These are phyloP conservation scores for Cruciata laevipes DNA, from an alignment of 257 asterid species.

Conservation along the genomic window DNA sequence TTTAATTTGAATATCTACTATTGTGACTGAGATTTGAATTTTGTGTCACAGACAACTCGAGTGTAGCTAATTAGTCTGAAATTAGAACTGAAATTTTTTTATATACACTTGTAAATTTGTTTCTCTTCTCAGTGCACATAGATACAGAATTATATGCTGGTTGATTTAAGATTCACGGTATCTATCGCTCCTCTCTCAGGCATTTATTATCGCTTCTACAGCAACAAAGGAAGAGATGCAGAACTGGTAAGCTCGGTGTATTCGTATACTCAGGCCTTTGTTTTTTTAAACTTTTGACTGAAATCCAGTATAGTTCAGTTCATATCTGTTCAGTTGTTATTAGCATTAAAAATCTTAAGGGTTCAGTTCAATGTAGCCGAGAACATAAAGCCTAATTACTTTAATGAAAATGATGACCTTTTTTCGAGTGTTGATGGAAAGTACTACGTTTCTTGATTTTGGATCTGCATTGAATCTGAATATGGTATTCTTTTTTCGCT, in stretches of 20 bases:
- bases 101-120: not conserved
- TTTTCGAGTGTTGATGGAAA: not conserved
- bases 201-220: slow-evolving; percentile 95
- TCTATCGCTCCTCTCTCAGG: slow-evolving; percentile 62
- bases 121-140: not conserved
- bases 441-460: not conserved
- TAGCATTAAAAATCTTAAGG: not conserved
- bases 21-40: not conserved
- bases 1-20: not conserved
- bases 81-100: not conserved
- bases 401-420: not conserved
- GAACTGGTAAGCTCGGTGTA: slow-evolving; percentile 44
- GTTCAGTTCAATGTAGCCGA: not conserved
- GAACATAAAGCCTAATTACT: not conserved
- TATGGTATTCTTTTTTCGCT: slow-evolving; percentile 11
- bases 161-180: not conserved
- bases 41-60: not conserved
- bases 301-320: not conserved
- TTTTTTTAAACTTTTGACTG: not conserved
- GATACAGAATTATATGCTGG: not conserved
- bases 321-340: not conserved
- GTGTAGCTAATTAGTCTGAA: not conserved
- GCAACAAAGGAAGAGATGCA: slow-evolving; percentile 97
- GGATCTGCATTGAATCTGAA: slow-evolving; percentile 2
- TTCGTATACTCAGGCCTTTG: not conserved